Evolutionary conservation across 495 filamentous ascomycete species (phyloP).

Genomic region (Glarea lozoyensis): DNA sequence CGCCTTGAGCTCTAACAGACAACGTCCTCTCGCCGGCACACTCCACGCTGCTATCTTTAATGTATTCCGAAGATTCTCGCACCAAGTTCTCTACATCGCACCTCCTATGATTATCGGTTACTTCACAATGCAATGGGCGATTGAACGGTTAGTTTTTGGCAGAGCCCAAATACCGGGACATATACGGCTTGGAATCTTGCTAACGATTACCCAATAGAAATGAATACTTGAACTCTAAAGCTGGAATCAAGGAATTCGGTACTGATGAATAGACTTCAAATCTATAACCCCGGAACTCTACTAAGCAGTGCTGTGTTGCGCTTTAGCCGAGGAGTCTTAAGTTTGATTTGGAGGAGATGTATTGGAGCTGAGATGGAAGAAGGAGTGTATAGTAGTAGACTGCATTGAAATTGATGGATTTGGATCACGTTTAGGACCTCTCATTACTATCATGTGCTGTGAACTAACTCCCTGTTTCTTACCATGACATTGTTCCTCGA

Average conservation of each 20-base stretch:
- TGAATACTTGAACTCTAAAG: constrained; percentile 71
- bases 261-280: constrained; percentile 15
- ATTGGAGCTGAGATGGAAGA: constrained; percentile 7
- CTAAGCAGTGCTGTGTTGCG: constrained; percentile 21
- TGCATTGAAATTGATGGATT: constrained; percentile 2
- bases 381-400: constrained; percentile 20
- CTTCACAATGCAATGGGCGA: constrained; percentile 63
- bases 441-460: too few species aligned
- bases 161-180: too few species aligned
- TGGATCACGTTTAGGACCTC: too few species aligned
- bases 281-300: constrained; percentile 10
- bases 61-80: constrained; percentile 43
- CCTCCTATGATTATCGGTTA: constrained; percentile 64
- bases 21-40: constrained; percentile 55
- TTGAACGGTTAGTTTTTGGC: constrained; percentile 51
- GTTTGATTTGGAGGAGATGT: not conserved
- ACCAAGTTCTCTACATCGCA: constrained; percentile 57
- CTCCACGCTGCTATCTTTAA: constrained; percentile 57
- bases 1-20: constrained; percentile 53
- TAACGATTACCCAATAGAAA: too few species aligned
- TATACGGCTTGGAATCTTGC: too few species aligned
- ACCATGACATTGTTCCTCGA: too few species aligned
- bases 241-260: constrained; percentile 27
- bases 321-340: constrained; percentile 16
- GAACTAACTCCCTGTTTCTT: too few species aligned